Percentiles rank a stretch among this genome's conserved stretches.
Evolutionary conservation across 148 eudicot species (phyloP).

Genomic region (Polygonum maritimum): DNA sequence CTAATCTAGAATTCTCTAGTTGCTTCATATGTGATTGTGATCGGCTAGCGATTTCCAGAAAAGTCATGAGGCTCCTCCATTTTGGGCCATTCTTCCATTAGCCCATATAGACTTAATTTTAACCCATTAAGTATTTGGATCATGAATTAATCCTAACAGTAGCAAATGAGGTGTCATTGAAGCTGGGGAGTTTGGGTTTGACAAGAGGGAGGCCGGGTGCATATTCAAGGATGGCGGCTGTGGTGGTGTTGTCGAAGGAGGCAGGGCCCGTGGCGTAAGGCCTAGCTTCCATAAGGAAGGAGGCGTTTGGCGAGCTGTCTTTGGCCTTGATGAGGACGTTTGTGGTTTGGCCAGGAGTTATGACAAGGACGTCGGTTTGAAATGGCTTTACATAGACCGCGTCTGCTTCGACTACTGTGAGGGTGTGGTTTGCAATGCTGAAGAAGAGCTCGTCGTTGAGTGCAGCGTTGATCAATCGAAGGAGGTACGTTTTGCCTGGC

Average conservation of each 20-base stretch:
- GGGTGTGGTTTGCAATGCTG: slow-evolving; percentile 1
- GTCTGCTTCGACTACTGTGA: slow-evolving; percentile 38
- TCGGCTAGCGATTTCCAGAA: too few species aligned
- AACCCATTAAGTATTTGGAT: too few species aligned
- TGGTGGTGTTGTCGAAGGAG: slow-evolving; percentile 49
- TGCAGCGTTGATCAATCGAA: too few species aligned
- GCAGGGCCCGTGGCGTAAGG: slow-evolving; percentile 38
- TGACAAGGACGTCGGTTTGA: slow-evolving; percentile 29
- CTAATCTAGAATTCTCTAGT: too few species aligned
- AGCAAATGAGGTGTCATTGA: slow-evolving; percentile 29
- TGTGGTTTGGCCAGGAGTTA: slow-evolving; percentile 48
- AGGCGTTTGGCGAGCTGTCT: slow-evolving; percentile 17
- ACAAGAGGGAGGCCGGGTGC: slow-evolving; percentile 17
- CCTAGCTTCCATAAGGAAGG: slow-evolving; percentile 36
- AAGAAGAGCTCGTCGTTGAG: too few species aligned
- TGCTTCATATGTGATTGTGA: too few species aligned
- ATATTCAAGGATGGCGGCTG: slow-evolving; percentile 37
- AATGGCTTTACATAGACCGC: slow-evolving; percentile 44
- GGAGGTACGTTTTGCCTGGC: too few species aligned
- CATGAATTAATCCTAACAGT: too few species aligned
- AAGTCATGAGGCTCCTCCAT: too few species aligned
- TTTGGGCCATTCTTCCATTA: too few species aligned
- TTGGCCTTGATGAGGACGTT: slow-evolving; percentile 38
- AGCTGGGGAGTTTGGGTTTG: slow-evolving; percentile 27
- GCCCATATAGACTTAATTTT: too few species aligned